Conservation (phyloP, 129 eudicot species). For the Ambrosia artemisiifolia region DNA sequence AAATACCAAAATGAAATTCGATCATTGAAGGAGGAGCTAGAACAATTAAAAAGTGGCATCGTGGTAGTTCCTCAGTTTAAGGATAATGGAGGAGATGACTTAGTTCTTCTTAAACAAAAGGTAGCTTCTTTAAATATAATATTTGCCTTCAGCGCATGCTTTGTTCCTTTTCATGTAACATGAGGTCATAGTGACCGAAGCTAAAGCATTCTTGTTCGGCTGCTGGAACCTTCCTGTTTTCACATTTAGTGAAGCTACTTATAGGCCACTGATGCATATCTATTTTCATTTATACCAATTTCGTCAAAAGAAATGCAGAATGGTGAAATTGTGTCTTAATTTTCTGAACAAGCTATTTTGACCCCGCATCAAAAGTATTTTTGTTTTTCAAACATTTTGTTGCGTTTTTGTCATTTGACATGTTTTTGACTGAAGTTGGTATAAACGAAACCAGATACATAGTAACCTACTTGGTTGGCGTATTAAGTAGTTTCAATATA, state of each 20-base stretch:
- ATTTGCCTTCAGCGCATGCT: not conserved
- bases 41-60: constrained; percentile 86
- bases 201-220: not conserved
- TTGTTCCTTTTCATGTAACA: not conserved
- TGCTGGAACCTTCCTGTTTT: not conserved
- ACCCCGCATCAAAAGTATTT: not conserved
- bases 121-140: constrained; percentile 29
- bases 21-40: constrained; percentile 77
- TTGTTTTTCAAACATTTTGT: not conserved
- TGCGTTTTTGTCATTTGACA: not conserved
- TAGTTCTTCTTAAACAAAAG: constrained; percentile 83
- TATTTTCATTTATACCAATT: not conserved
- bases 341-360: not conserved
- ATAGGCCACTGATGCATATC: not conserved
- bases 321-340: not conserved
- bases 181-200: not conserved
- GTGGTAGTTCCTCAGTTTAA: constrained; percentile 65
- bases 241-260: not conserved
- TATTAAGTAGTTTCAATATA: not conserved
- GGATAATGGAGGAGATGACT: constrained; percentile 71
- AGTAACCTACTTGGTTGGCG: not conserved
- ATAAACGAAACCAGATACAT: not conserved
- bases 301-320: not conserved
- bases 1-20: constrained; percentile 97
- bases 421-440: not conserved